phyloP scores from a whole-genome alignment of 371 early-diverging fungal genomes.

The Phascolomyces articulosus region DNA sequence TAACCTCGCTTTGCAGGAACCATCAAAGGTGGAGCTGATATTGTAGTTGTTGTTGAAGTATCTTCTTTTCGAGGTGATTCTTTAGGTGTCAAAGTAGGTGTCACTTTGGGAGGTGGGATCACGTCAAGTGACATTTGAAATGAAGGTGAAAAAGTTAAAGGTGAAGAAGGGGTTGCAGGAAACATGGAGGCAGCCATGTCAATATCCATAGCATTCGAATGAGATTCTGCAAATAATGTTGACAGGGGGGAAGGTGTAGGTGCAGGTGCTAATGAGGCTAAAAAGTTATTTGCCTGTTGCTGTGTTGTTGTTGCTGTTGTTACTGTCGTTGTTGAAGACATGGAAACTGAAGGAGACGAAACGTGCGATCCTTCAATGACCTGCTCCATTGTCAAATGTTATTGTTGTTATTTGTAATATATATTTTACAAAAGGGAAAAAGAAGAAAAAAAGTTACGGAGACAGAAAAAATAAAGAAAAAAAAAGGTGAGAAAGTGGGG shows the following conservation, averaged over 20 bases:
- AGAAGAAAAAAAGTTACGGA: background rate
- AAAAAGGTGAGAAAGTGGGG: background rate
- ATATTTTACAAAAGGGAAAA: background rate
- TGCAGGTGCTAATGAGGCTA: background rate
- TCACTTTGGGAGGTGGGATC: background rate
- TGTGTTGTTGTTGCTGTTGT: background rate
- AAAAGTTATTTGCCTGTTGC: background rate
- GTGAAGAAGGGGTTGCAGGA: background rate
- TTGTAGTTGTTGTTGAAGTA: background rate
- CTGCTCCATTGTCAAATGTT: background rate
- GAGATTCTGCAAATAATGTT: background rate
- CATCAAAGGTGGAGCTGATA: background rate
- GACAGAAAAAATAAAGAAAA: background rate
- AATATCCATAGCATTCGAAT: background rate
- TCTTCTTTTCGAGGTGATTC: background rate
- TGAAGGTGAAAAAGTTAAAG: background rate
- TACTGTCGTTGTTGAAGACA: background rate
- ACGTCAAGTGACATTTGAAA: background rate
- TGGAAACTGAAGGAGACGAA: background rate
- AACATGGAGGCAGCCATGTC: conserved; percentile 4
- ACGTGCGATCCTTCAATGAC: conserved; percentile 4
- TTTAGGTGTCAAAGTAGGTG: background rate
- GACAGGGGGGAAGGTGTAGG: background rate
- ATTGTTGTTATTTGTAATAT: background rate
- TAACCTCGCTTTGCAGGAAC: conserved; percentile 19